These are phyloP conservation scores for Leccinum barrowsii DNA, from an alignment of 768 basidiomycete species.

Conservation along the genomic window DNA sequence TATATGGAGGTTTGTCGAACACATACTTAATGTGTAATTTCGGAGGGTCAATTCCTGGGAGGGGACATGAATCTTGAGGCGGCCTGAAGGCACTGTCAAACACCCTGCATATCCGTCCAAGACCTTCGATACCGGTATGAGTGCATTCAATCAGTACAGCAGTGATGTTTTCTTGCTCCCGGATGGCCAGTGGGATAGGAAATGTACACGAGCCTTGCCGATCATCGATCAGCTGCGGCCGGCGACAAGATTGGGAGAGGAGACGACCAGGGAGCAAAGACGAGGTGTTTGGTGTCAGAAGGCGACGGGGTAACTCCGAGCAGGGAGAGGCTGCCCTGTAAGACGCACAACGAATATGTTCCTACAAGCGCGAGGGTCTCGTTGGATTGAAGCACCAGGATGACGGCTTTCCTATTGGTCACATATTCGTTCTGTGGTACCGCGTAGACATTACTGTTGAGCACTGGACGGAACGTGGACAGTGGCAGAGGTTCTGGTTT, in stretches of 20 bases:
- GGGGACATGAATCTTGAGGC: conserved; percentile 28
- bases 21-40: conserved; percentile 47
- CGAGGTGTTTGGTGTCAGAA: conserved; percentile 39
- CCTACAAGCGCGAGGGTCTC: conserved; percentile 71
- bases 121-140: conserved; percentile 58
- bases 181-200: conserved; percentile 12
- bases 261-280: conserved; percentile 80
- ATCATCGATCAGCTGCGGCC: conserved; percentile 11
- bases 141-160: conserved; percentile 58
- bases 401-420: conserved; percentile 22
- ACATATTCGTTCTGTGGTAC: neutral
- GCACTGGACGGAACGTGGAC: conserved; percentile 49
- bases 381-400: conserved; percentile 43
- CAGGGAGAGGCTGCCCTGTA: conserved; percentile 58
- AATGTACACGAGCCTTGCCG: conserved; percentile 12
- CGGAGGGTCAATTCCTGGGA: conserved; percentile 42
- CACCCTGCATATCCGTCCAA: conserved; percentile 58
- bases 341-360: conserved; percentile 53
- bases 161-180: conserved; percentile 22
- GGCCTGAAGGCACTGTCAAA: conserved; percentile 64
- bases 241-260: conserved; percentile 58
- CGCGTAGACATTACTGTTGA: conserved; percentile 36
- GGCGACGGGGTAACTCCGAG: conserved; percentile 50
- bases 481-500: conserved; percentile 26
- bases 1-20: neutral